Conservation (phyloP, 148 eudicot species). For the Selenicereus undatus region DNA sequence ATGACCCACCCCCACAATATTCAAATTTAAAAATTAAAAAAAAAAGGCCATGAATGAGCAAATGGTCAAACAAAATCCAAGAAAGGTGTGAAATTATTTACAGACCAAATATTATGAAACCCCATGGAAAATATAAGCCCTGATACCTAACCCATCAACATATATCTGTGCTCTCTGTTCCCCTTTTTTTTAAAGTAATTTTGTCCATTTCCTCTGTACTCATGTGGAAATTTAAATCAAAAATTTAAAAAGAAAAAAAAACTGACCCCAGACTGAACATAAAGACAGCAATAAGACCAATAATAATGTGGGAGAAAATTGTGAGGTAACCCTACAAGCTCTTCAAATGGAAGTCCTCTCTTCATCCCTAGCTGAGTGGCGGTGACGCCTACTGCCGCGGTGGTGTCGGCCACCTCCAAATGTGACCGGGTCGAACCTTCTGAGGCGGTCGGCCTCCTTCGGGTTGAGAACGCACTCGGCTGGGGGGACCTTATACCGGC, state of each 20-base stretch:
- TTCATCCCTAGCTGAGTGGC: slow-evolving; percentile 16
- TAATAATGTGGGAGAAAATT: not conserved
- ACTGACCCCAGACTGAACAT: slow-evolving; percentile 9
- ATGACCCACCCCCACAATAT: slow-evolving; percentile 1
- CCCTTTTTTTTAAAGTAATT: not conserved
- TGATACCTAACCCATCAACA: slow-evolving; percentile 32
- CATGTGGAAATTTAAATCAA: slow-evolving; percentile 18
- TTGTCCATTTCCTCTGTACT: slow-evolving; percentile 25
- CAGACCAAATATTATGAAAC: slow-evolving; percentile 19
- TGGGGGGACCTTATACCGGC: slow-evolving; percentile 53
- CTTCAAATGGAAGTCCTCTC: slow-evolving; percentile 22
- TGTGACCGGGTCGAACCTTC: slow-evolving; percentile 59
- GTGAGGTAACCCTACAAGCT: not conserved
- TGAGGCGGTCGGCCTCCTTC: slow-evolving; percentile 57
- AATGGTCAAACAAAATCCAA: slow-evolving; percentile 32
- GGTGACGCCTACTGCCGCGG: slow-evolving; percentile 45
- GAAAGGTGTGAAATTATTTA: slow-evolving; percentile 23
- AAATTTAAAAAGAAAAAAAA: slow-evolving; percentile 6
- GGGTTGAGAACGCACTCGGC: slow-evolving; percentile 62
- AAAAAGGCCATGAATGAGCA: slow-evolving; percentile 19
- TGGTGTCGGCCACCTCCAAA: slow-evolving; percentile 53
- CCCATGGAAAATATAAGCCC: slow-evolving; percentile 1
- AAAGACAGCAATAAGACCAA: slow-evolving; percentile 16
- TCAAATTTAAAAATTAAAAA: not conserved
- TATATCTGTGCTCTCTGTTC: not conserved